Evolutionary conservation across 116 monocot genomes (phyloP).

Genomic region (Posidonia oceanica): DNA sequence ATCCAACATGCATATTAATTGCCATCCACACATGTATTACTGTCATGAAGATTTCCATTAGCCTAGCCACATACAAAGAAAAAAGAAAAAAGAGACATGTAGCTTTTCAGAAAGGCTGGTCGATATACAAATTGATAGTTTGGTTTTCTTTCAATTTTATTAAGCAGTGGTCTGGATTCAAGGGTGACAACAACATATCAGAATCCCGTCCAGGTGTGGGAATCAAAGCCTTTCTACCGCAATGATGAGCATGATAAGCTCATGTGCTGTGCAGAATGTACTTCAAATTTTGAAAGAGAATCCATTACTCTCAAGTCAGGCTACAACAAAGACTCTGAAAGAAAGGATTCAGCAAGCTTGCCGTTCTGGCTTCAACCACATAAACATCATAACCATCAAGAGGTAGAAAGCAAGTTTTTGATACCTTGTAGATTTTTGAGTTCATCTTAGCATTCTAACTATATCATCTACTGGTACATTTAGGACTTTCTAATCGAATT

Average conservation of each 20-base stretch:
- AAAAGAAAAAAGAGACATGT: background rate
- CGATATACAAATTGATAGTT: background rate
- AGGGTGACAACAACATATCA: slow-evolving; percentile 20
- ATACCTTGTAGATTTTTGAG: background rate
- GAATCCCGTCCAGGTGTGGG: slow-evolving; percentile 28
- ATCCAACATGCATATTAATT: too few species aligned
- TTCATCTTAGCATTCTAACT: background rate
- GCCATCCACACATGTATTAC: too few species aligned
- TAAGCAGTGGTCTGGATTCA: slow-evolving; percentile 36
- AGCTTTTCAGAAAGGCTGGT: too few species aligned
- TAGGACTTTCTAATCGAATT: slow-evolving; percentile 52
- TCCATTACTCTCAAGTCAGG: slow-evolving; percentile 19
- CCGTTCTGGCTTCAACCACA: slow-evolving; percentile 60
- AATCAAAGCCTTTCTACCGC: slow-evolving; percentile 1
- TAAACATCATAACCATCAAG: slow-evolving; percentile 23
- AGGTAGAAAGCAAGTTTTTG: slow-evolving; percentile 26
- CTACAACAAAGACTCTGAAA: background rate
- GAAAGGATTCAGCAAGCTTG: slow-evolving; percentile 19
- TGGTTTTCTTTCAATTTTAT: background rate
- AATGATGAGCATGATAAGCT: slow-evolving; percentile 47
- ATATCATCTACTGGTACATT: background rate
- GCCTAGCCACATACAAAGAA: background rate
- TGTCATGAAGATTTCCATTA: too few species aligned
- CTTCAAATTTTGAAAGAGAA: slow-evolving; percentile 62
- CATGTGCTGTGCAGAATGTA: slow-evolving; percentile 60